Base-by-base conservation (phyloP, 2,329 filamentous ascomycete species). In the Aaosphaeria arxii region DNA sequence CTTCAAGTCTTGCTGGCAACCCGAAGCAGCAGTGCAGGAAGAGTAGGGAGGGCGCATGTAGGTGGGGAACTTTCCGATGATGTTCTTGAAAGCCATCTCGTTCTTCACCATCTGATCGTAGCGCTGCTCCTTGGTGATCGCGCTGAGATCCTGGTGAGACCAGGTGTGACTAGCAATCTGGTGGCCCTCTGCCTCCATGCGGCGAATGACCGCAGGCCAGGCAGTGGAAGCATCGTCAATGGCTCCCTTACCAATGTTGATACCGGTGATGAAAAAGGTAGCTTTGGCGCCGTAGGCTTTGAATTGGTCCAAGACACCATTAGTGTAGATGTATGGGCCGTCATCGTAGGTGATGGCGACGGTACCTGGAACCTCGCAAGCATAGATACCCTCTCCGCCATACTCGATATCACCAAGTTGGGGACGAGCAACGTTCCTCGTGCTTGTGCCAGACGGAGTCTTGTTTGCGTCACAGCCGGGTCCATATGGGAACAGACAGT, bases 291-390 rank as follows among this genome's bases (percentile, higher is more conserved):
- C 70, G 54, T 83, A 82, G 24, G 71, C 71, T 43, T 77, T 74
- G 31, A 87, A 74, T 45, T 82, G 73, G 56, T 85, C 77, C 6
- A 87, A 74, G 5, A 88, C 74, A 47, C 81, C 75, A 30, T 71
- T 70, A 1, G 84, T 87, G 64, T 84, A 87, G 30, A 76, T 70
- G 54, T 81, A 68, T 29, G 84, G 85, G 0, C 85, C 85, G 61
- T 87, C 85, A 57, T 87, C 84, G 53, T 80, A 87, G 0, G 84
- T 87, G 46, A 88, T 70, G 11, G 85, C 85, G 53, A 88, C 77
- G 4, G 80, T 81, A 45, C 82, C 81, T 2, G 77, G 72, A 11
- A 57, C 58, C 35, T 64, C 64, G 57, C 81, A 84, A 48, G 74
- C 69, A 52, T 80, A 81, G 49, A 86, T 80, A n/a, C 78, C 77